Percentiles rank a stretch among this genome's conserved stretches.
Conservation (phyloP, 2,329 filamentous ascomycete species). For the Colletotrichum graminicola region DNA sequence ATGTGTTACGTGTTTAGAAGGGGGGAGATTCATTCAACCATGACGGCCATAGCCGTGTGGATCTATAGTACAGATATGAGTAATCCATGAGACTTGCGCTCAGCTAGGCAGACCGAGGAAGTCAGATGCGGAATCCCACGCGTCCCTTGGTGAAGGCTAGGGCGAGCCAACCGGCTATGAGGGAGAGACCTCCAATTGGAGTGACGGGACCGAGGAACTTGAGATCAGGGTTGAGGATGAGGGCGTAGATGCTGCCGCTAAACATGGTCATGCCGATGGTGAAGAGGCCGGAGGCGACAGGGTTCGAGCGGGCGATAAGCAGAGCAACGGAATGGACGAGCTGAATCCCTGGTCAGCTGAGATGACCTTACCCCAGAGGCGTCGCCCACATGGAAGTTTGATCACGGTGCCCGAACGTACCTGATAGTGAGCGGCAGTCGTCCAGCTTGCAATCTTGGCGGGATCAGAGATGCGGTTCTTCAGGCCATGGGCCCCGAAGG, state of each 20-base stretch:
- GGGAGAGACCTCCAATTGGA: slow-evolving; percentile 71
- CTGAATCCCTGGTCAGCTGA: slow-evolving; percentile 52
- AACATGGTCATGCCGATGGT: slow-evolving; percentile 76
- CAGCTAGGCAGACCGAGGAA: not conserved
- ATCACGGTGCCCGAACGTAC: slow-evolving; percentile 51
- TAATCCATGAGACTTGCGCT: not conserved
- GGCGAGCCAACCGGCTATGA: slow-evolving; percentile 74
- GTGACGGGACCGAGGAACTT: slow-evolving; percentile 73
- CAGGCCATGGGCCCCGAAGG: slow-evolving; percentile 77
- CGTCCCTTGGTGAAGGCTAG: slow-evolving; percentile 48
- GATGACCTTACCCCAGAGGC: not conserved
- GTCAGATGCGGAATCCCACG: slow-evolving; percentile 17
- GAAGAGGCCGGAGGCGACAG: slow-evolving; percentile 69
- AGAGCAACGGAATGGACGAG: slow-evolving; percentile 72
- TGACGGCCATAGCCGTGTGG: no score
- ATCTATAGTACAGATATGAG: slow-evolving; percentile 5
- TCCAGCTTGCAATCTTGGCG: slow-evolving; percentile 69
- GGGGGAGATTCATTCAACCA: not conserved
- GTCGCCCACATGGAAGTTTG: not conserved
- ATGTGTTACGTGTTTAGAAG: no score
- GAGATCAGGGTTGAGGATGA: slow-evolving; percentile 73
- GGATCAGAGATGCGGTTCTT: slow-evolving; percentile 72
- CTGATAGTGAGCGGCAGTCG: slow-evolving; percentile 76
- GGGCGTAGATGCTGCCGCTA: slow-evolving; percentile 73
- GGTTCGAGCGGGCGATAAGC: slow-evolving; percentile 69